Base-by-base conservation (phyloP, 345 rosid species). In the Carallia pectinifolia region DNA sequence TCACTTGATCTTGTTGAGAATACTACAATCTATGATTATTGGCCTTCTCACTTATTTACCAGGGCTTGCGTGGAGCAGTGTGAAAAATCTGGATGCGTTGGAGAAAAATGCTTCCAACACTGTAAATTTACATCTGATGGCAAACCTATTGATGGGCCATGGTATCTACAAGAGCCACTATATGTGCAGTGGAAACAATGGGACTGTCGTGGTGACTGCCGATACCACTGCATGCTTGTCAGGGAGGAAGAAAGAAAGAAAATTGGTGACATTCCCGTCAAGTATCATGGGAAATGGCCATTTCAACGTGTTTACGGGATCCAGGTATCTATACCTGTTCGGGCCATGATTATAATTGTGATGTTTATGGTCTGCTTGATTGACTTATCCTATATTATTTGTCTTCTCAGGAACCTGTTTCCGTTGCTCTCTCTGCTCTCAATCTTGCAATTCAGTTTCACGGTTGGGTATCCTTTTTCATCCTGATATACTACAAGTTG, bases 211-310 rank as follows among this genome's bases (percentile, higher is more conserved):
- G 81, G 84, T 71, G 90, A 88, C 67, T 90, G 96, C 53, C 84
- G 73, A 36, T 90, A 88, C 73, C 82, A 87, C 37, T 90, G 98
- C 69, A 94, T 94, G 97, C 83, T 91, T 81, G 70, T 79, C 58
- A 88, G 96, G 80, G 95, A 91, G 83, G 88, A 88, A 81, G 94
- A 91, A 67, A 83, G 91, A 62, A 77, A 70, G 69, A 81, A 82
- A 73, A 85, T 76, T 65, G 96, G 95, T 40, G 82, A 81, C 54
- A 77, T 62, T 58, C 96, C 97, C 71, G 85, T 85, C 72, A 94
- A 94, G 74, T 94, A 91, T 69, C 88, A 89, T 64, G 92, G 94
- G 30, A 94, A 88, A 83, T 94, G 97, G 97, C 93, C 96, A 8
- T 90, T 89, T 59, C 81, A 63, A 61, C 95, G 95, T 74, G 87